A percentile compares a stretch with the other conserved stretches of the same genome.
phyloP scores from a whole-genome alignment of 2,329 filamentous ascomycete species.

The Chalara sp. region DNA sequence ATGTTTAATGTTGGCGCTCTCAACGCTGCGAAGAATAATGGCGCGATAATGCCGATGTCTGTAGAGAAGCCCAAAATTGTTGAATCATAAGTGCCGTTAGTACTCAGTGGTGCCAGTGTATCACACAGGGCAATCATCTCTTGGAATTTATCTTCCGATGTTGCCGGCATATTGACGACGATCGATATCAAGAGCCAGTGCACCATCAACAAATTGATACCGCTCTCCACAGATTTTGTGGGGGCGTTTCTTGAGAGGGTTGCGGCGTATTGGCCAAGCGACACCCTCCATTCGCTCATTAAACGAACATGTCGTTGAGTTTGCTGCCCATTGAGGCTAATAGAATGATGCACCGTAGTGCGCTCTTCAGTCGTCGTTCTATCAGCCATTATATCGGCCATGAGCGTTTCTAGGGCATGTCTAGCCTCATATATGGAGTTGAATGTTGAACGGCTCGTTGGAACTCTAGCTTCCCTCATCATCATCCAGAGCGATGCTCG shows the following conservation, averaged over 20 bases:
- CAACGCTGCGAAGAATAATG: conserved; percentile 18
- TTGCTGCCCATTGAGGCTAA: conserved; percentile 24
- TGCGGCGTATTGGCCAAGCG: conserved; percentile 12
- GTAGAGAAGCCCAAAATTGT: conserved; percentile 13
- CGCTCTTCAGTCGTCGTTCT: conserved; percentile 27
- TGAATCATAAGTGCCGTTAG: not conserved
- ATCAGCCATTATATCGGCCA: conserved; percentile 48
- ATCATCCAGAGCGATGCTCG: conserved; percentile 15
- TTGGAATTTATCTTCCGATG: conserved; percentile 13
- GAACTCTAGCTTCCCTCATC: conserved; percentile 12
- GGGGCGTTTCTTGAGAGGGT: conserved; percentile 27
- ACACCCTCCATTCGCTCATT: conserved; percentile 14
- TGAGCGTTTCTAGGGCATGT: conserved; percentile 46
- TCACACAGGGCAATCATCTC: conserved; percentile 19
- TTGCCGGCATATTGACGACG: conserved; percentile 10
- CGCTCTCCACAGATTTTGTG: conserved; percentile 42
- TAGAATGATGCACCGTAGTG: conserved; percentile 17
- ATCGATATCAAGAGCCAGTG: conserved; percentile 18
- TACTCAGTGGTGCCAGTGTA: conserved; percentile 4
- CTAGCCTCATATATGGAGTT: conserved; percentile 47
- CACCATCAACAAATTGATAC: conserved; percentile 37
- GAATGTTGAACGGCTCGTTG: conserved; percentile 29
- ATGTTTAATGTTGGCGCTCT: conserved; percentile 9
- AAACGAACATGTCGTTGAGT: conserved; percentile 1
- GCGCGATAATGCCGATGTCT: conserved; percentile 20